Conservation (phyloP, 208 protist species). For the Acanthamoeba lenticulata region DNA sequence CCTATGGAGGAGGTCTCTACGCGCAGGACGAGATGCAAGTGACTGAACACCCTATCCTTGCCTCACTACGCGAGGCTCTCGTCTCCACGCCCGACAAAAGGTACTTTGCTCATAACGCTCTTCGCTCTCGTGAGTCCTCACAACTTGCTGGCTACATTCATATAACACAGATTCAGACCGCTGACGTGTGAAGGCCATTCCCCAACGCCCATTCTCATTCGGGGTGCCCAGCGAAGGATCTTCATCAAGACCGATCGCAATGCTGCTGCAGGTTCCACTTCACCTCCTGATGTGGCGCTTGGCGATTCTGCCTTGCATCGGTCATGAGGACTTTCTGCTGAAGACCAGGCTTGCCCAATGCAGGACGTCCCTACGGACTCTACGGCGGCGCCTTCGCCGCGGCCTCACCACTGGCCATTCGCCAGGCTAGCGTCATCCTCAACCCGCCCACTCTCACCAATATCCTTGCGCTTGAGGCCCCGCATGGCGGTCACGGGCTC, state of each 20-base stretch:
- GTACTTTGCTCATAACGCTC: neutral
- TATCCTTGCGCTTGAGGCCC: neutral
- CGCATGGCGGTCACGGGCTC: neutral
- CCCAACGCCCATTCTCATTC: neutral
- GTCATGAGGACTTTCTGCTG: neutral
- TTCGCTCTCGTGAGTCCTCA: neutral
- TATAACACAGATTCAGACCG: neutral
- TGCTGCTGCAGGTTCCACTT: neutral
- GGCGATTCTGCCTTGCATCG: neutral
- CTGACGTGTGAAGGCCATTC: neutral
- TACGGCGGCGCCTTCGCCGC: neutral
- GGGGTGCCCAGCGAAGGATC: neutral
- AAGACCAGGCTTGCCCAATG: too few relatives aligned
- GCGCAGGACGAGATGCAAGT: constrained; percentile 13
- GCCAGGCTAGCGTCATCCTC: neutral
- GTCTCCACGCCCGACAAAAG: neutral
- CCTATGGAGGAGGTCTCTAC: neutral
- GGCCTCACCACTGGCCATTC: neutral
- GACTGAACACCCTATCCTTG: neutral
- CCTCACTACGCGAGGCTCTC: neutral
- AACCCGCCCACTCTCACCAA: neutral
- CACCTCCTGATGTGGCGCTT: too few relatives aligned
- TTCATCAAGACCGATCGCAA: neutral
- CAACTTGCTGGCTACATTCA: neutral
- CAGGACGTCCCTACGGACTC: neutral